Conservation (phyloP, 345 rosid species). For the Kernera saxatilis region DNA sequence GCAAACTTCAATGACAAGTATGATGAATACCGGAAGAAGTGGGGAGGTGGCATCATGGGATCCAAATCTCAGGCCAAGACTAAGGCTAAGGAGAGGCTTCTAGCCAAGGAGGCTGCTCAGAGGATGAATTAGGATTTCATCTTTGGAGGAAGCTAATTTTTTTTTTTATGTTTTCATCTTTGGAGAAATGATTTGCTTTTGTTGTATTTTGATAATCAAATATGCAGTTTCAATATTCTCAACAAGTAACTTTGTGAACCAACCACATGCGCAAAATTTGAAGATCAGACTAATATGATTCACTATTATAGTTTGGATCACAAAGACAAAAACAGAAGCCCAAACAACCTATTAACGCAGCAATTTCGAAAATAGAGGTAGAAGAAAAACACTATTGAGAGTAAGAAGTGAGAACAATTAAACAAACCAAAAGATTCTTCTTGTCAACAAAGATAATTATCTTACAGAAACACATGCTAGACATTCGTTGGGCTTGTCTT, state of each 20-base stretch:
- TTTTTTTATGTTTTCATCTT: too few relatives aligned
- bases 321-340: not conserved
- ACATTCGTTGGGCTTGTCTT: too few relatives aligned
- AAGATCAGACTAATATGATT: not conserved
- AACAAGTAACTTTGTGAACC: too few relatives aligned
- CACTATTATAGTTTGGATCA: not conserved
- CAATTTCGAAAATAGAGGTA: not conserved
- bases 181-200: too few relatives aligned
- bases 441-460: too few relatives aligned
- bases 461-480: too few relatives aligned
- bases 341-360: not conserved
- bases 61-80: slow-evolving; percentile 81
- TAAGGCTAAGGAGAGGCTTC: slow-evolving; percentile 59
- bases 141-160: not conserved
- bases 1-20: slow-evolving; percentile 73
- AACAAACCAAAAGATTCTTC: too few relatives aligned
- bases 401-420: too few relatives aligned
- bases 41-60: slow-evolving; percentile 92
- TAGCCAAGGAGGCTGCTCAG: slow-evolving; percentile 77
- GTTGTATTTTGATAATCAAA: too few relatives aligned
- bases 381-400: too few relatives aligned
- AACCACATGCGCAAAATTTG: not conserved
- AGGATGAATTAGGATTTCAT: slow-evolving; percentile 45
- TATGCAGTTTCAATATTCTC: not conserved
- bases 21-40: slow-evolving; percentile 68